A percentile compares a stretch with the other conserved stretches of the same genome.
phyloP scores from a whole-genome alignment of 345 rosid species.

The Citrus unshiu region DNA sequence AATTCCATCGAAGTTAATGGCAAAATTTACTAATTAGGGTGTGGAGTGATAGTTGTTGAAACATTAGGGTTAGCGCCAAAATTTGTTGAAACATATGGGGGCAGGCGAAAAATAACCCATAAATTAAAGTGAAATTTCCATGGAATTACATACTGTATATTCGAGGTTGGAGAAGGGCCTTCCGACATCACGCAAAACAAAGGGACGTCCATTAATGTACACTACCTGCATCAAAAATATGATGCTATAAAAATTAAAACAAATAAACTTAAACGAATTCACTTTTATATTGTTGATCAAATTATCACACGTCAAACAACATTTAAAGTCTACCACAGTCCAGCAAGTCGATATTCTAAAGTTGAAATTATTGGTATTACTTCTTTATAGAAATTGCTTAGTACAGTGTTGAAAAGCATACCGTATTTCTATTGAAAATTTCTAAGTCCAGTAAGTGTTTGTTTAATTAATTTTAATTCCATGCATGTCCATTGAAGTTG shows the following conservation, averaged over 20 bases:
- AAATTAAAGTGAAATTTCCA: constrained; percentile 3
- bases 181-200: constrained; percentile 95
- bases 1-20: no score
- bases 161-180: constrained; percentile 98
- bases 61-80: no score
- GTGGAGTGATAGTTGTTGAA: no score
- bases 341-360: neutral
- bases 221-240: constrained; percentile 61
- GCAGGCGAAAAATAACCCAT: no score
- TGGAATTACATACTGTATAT: constrained; percentile 60
- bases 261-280: neutral
- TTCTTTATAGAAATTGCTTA: neutral
- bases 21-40: no score
- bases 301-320: constrained; percentile 5
- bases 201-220: constrained; percentile 89
- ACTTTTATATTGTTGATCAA: constrained; percentile 6
- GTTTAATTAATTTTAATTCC: neutral
- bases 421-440: neutral
- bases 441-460: neutral
- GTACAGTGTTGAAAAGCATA: neutral
- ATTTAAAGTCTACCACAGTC: neutral
- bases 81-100: no score
- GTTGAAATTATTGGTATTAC: neutral
- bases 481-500: neutral
- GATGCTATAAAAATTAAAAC: constrained; percentile 11